Conservation (phyloP, 2,329 filamentous ascomycete genomes). For the Fusarium newnesense region DNA sequence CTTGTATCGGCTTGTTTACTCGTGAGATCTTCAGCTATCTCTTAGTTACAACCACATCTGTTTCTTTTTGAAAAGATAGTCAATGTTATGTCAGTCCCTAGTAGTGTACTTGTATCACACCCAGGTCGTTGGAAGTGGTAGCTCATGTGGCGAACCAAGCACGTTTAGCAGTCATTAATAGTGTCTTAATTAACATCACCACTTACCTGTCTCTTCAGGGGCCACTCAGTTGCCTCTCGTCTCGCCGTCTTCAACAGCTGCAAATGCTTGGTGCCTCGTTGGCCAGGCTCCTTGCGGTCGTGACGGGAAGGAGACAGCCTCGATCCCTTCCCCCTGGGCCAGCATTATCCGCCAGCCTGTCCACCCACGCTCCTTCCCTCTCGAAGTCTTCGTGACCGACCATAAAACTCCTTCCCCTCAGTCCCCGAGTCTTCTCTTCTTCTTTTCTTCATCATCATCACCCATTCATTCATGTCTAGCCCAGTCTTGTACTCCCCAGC, state of each 20-base stretch:
- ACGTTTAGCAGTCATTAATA: neutral
- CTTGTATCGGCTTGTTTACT: neutral
- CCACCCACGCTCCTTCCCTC: neutral
- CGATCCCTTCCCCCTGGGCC: neutral
- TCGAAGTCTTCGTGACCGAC: neutral
- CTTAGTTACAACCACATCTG: neutral
- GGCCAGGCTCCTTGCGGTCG: too few relatives aligned
- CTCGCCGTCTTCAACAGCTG: neutral
- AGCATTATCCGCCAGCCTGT: neutral
- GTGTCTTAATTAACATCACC: neutral
- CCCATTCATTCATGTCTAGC: neutral
- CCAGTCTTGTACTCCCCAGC: neutral
- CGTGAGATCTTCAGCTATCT: too few relatives aligned
- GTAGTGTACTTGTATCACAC: neutral
- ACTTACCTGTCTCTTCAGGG: neutral
- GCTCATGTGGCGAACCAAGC: neutral
- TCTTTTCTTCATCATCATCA: constrained; percentile 1
- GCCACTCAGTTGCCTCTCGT: neutral
- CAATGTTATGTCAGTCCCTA: neutral
- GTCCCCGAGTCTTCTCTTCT: neutral
- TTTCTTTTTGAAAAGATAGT: rapidly evolving
- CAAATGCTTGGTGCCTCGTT: neutral
- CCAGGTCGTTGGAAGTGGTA: too few relatives aligned
- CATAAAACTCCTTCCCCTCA: neutral
- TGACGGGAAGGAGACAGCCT: neutral